Base-by-base conservation (phyloP, 805 yeast species). In the Metschnikowia santaceciliae region DNA sequence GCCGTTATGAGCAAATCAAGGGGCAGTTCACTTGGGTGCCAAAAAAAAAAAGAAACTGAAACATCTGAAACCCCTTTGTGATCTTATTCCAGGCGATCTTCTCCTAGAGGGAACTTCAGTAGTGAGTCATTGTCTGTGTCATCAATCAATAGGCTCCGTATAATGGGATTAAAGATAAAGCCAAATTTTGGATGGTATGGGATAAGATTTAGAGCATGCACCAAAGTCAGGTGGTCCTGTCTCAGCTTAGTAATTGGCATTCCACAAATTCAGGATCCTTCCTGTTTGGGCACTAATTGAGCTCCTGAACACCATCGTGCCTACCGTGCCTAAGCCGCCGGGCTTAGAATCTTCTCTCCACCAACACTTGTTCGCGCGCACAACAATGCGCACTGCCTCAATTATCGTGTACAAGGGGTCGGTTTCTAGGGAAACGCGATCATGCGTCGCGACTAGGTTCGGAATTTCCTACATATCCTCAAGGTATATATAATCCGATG, bases 381-480 rank as follows among this genome's bases (percentile, higher is more conserved):
- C 6, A 42, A 42, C 45, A 42, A 42, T 42, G 32, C 20, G 46
- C 46, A 42, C 46, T 20, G 46, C 46, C 46, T 32, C 8, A 32
- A 17, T 11, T 32, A n/a, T 23, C 47, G 47, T 40, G 47, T 44
- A 15, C 41, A 23, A 44, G 47, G 47, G 40, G 46, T 32, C 32
- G 20, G 41, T 26, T 22, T 20, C 30, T 14, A 22, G 17, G 32
- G 15, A 22, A 35, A 30, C 47, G 47, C 47, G 47, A 34, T 35
- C 47, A 23, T 44, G 47, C 47, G 47, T 35, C 47, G 47, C 47
- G 47, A 22, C 32, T 19, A n/a, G 19, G 15, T n/a, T 26, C 8
- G 35, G 32, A 30, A 23, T 14, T 13, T 40, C 34, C 8, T 30
- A 40, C 17, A 11, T 19, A n/a, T 14, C 30, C 17, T 23, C 19